Evolutionary conservation across 73 alveolate genomes (phyloP).

Genomic region (Paramecium primaurelia): DNA sequence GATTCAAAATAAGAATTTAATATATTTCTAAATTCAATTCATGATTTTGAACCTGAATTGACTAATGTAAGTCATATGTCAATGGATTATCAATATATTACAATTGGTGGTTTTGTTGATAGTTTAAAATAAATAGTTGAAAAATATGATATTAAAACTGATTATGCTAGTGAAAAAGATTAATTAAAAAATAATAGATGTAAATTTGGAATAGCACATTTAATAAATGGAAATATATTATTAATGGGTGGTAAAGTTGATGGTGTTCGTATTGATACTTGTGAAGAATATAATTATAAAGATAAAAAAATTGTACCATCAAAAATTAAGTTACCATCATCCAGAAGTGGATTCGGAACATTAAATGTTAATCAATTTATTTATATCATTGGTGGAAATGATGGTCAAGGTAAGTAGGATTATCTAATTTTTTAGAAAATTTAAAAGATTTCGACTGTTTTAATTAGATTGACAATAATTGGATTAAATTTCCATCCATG

Average conservation of each 20-base stretch:
- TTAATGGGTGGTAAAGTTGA: slow-evolving; percentile 86
- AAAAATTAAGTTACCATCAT: slow-evolving; percentile 61
- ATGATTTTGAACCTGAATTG: slow-evolving; percentile 31
- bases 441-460: slow-evolving; percentile 67
- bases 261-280: slow-evolving; percentile 69
- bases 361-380: slow-evolving; percentile 57
- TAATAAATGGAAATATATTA: slow-evolving; percentile 57
- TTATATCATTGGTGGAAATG: slow-evolving; percentile 83
- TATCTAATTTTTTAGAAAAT: not conserved
- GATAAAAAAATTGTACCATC: slow-evolving; percentile 58
- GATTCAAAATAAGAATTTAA: slow-evolving; percentile 30
- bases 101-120: slow-evolving; percentile 39
- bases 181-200: slow-evolving; percentile 53
- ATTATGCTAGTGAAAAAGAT: slow-evolving; percentile 46
- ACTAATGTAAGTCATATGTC: not conserved
- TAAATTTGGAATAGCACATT: slow-evolving; percentile 67
- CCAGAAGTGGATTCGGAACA: slow-evolving; percentile 85
- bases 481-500: slow-evolving; percentile 76
- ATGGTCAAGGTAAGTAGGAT: slow-evolving; percentile 64
- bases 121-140: slow-evolving; percentile 22
- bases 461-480: slow-evolving; percentile 67
- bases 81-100: not conserved
- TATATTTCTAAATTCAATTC: not conserved
- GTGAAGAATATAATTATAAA: slow-evolving; percentile 67
- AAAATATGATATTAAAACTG: slow-evolving; percentile 41